phyloP scores from a whole-genome alignment of 441 rosid species.

The Brassica hybrid region DNA sequence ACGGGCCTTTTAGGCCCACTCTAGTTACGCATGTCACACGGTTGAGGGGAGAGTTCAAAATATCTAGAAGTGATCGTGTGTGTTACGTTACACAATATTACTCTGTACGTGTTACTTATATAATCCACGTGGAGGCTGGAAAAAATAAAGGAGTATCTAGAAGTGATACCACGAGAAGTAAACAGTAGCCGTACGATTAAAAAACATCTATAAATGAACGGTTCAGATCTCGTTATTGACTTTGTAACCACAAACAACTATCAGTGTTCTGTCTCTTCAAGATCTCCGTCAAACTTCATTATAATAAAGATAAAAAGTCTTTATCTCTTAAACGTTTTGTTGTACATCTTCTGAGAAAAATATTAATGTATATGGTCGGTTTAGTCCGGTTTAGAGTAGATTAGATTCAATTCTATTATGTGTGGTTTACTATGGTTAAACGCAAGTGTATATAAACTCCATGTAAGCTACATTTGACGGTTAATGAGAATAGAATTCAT shows the following conservation, averaged over 20 bases:
- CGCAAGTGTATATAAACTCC: not conserved
- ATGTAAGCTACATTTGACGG: not conserved
- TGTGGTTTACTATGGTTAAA: not conserved
- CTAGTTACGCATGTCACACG: not conserved
- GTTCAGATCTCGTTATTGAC: conserved; percentile 23
- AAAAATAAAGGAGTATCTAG: not conserved
- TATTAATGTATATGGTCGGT: not conserved
- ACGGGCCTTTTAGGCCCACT: conserved; percentile 19
- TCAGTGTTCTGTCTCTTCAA: conserved; percentile 15
- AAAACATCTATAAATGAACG: conserved; percentile 9
- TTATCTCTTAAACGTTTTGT: too few relatives aligned
- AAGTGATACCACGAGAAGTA: conserved; percentile 27
- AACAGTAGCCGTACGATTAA: conserved; percentile 16
- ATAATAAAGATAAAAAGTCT: not conserved
- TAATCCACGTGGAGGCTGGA: not conserved
- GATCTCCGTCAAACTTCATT: not conserved
- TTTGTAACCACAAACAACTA: not conserved
- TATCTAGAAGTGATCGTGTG: conserved; percentile 11
- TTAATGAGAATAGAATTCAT: not conserved
- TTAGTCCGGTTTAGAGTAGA: not conserved
- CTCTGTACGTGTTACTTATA: too few relatives aligned
- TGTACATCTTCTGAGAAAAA: too few relatives aligned
- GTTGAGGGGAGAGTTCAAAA: conserved; percentile 2
- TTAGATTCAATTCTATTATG: not conserved
- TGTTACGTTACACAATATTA: not conserved